A percentile compares a stretch with the other conserved stretches of the same genome.
phyloP scores from a whole-genome alignment of 2,329 filamentous ascomycete genomes.

The Laburnicola sp. region DNA sequence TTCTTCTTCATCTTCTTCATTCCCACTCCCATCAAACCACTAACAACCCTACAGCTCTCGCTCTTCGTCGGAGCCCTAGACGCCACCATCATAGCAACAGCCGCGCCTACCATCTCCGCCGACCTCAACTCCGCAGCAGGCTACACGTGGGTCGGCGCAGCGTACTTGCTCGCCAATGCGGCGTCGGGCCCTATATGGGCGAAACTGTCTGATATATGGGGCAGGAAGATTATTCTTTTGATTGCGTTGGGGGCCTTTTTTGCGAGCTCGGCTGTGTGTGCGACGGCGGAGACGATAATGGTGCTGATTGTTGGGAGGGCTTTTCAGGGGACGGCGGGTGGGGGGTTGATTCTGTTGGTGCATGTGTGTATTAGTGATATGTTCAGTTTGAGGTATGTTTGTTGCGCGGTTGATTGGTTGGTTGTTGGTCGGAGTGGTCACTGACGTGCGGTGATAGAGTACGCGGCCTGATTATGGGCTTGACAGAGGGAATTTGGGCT shows the following conservation, averaged over 20 bases:
- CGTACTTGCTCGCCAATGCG: slow-evolving; percentile 71
- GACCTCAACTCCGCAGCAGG: slow-evolving; percentile 68
- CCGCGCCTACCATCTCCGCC: slow-evolving; percentile 65
- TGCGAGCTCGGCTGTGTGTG: slow-evolving; percentile 49
- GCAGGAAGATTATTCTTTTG: slow-evolving; percentile 56
- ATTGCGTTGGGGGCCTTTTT: slow-evolving; percentile 39
- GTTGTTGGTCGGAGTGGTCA: slow-evolving; percentile 47
- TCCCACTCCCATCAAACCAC: no score
- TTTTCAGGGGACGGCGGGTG: slow-evolving; percentile 53
- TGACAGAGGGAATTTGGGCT: slow-evolving; percentile 47
- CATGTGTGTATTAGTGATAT: slow-evolving; percentile 56
- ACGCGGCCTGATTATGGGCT: background rate
- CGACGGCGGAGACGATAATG: slow-evolving; percentile 48
- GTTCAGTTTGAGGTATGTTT: slow-evolving; percentile 51
- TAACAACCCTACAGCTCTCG: no score
- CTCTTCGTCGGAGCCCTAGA: slow-evolving; percentile 48
- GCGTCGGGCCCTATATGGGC: slow-evolving; percentile 71
- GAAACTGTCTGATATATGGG: slow-evolving; percentile 61
- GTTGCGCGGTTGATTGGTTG: no score
- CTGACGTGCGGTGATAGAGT: slow-evolving; percentile 48
- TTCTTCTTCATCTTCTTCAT: no score
- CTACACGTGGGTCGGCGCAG: slow-evolving; percentile 77
- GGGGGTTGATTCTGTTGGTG: slow-evolving; percentile 35
- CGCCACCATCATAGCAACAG: slow-evolving; percentile 66
- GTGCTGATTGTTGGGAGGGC: slow-evolving; percentile 57